Evolutionary conservation across 495 filamentous ascomycete species (phyloP).

Genomic region (Penicillium crystallinum): DNA sequence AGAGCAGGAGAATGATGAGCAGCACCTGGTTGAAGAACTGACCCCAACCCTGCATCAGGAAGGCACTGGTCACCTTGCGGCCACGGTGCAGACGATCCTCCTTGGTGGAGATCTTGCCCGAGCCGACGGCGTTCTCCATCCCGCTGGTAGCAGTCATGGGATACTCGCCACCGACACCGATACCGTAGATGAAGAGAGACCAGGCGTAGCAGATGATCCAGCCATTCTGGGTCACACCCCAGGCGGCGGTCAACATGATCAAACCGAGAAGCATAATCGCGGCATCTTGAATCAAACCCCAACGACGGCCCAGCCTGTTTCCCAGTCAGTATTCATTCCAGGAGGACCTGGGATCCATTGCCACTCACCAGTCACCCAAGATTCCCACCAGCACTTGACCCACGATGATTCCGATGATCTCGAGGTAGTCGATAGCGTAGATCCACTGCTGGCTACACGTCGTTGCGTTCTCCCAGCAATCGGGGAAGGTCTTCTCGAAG

Average conservation of each 20-base stretch:
- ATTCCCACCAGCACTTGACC: constrained; percentile 75
- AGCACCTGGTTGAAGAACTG: constrained; percentile 86
- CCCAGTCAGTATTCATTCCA: background rate
- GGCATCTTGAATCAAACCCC: constrained; percentile 91
- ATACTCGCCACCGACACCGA: constrained; percentile 91
- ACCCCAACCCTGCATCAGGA: constrained; percentile 97
- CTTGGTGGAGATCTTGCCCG: constrained; percentile 78
- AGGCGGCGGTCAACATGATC: constrained; percentile 78
- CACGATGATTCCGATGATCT: constrained; percentile 83
- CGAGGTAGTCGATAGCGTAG: constrained; percentile 73
- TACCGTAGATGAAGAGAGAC: constrained; percentile 84
- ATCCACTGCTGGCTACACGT: constrained; percentile 72
- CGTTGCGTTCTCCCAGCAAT: constrained; percentile 62
- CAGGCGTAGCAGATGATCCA: constrained; percentile 93
- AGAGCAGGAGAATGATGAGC: constrained; percentile 72
- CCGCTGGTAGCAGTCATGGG: constrained; percentile 93
- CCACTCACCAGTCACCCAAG: constrained; percentile 50
- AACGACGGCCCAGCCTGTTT: constrained; percentile 72
- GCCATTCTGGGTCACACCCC: constrained; percentile 76
- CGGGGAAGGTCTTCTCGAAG: constrained; percentile 60
- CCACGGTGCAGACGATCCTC: constrained; percentile 91
- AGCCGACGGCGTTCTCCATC: constrained; percentile 84
- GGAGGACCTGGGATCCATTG: background rate
- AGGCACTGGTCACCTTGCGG: constrained; percentile 85
- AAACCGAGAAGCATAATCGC: constrained; percentile 86